These are phyloP conservation scores for Graphiopsis chlorocephala DNA, from an alignment of 2,329 filamentous ascomycete species.

Conservation along the genomic window DNA sequence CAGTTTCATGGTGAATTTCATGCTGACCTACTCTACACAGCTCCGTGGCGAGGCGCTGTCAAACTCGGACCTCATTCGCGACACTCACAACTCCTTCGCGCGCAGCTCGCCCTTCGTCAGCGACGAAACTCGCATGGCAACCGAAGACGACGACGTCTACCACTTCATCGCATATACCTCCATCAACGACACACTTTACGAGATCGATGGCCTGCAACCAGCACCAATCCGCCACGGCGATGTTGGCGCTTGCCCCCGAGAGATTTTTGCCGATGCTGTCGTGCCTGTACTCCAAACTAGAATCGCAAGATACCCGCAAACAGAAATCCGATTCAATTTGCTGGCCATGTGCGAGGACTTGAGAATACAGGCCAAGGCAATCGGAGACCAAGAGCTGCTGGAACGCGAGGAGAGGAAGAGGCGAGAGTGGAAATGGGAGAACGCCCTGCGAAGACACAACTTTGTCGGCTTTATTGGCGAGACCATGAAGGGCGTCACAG, in stretches of 20 bases:
- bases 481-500: slow-evolving; percentile 82
- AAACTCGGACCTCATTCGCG: slow-evolving; percentile 58
- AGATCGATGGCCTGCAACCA: slow-evolving; percentile 91
- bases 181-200: slow-evolving; percentile 77
- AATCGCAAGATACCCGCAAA: slow-evolving; percentile 77
- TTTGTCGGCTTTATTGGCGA: slow-evolving; percentile 95
- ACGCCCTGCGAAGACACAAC: slow-evolving; percentile 85
- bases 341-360: slow-evolving; percentile 88
- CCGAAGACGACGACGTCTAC: slow-evolving; percentile 84
- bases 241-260: slow-evolving; percentile 62
- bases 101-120: slow-evolving; percentile 86
- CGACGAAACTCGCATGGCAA: slow-evolving; percentile 72
- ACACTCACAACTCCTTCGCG: slow-evolving; percentile 87
- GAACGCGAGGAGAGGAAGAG: slow-evolving; percentile 80
- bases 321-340: slow-evolving; percentile 93
- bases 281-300: slow-evolving; percentile 83
- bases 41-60: slow-evolving; percentile 68
- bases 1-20: background rate
- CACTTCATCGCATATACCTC: slow-evolving; percentile 96
- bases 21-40: slow-evolving; percentile 37
- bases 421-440: slow-evolving; percentile 89
- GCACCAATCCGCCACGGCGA: slow-evolving; percentile 85
- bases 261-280: slow-evolving; percentile 74
- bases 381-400: slow-evolving; percentile 77
- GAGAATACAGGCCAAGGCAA: slow-evolving; percentile 70